A percentile compares a stretch with the other conserved stretches of the same genome.
Evolutionary conservation across 1,284 basidiomycete species (phyloP).

Genomic region (Amylostereum areolatum): DNA sequence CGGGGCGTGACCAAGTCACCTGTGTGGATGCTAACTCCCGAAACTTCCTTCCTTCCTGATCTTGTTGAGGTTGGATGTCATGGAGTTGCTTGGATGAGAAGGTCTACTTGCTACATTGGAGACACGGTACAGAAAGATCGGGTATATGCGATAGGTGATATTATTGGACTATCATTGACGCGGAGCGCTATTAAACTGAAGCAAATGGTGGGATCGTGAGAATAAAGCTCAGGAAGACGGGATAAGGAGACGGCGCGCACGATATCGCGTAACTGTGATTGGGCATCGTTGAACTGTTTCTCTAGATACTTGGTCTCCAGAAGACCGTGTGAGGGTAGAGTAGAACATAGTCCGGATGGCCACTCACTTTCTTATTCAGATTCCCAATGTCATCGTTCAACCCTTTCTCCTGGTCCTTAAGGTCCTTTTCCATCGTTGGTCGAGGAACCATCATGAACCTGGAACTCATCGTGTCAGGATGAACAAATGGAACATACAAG

Average conservation of each 20-base stretch:
- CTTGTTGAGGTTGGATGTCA: no score
- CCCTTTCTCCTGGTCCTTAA: constrained; percentile 74
- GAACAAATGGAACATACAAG: background rate
- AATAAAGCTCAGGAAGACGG: background rate
- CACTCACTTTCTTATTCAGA: constrained; percentile 69
- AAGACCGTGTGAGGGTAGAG: background rate
- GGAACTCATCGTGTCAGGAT: constrained; percentile 1
- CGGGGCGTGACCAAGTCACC: no score
- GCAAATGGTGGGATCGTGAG: background rate
- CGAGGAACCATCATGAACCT: constrained; percentile 91
- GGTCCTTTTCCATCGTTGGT: constrained; percentile 67
- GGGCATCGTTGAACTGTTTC: constrained; percentile 87
- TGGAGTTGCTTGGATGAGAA: no score
- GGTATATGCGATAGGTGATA: background rate
- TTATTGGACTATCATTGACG: constrained; percentile 3
- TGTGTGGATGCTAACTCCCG: no score
- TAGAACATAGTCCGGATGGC: constrained; percentile 4
- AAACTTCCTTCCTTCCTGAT: no score
- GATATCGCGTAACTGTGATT: constrained; percentile 81
- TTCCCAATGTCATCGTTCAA: constrained; percentile 75
- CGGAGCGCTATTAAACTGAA: constrained; percentile 15
- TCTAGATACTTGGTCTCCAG: constrained; percentile 80
- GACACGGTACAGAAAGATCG: background rate
- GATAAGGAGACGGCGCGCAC: constrained; percentile 36
- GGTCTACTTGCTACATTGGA: constrained; percentile 6